phyloP scores from a whole-genome alignment of 371 early-diverging fungal species.

The Actinomortierella ambigua region DNA sequence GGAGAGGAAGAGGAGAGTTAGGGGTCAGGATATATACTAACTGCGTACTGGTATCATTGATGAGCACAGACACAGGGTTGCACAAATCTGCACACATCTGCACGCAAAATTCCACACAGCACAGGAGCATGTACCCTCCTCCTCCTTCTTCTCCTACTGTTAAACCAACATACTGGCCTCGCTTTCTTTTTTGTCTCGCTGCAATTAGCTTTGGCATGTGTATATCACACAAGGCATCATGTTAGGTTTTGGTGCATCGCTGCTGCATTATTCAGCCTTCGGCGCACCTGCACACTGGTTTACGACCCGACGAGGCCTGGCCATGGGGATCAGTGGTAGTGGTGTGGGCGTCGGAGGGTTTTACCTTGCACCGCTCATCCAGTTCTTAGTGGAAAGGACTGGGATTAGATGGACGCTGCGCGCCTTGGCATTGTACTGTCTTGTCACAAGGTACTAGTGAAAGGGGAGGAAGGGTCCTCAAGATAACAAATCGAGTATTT shows the following conservation, averaged over 20 bases:
- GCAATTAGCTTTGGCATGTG: constrained; percentile 61
- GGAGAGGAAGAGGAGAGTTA: too few relatives aligned
- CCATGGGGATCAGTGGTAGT: constrained; percentile 64
- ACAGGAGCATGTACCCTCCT: too few relatives aligned
- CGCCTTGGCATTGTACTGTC: constrained; percentile 39
- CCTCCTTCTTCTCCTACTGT: neutral
- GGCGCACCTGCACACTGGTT: constrained; percentile 63
- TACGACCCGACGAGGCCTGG: constrained; percentile 57
- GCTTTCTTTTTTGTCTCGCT: neutral
- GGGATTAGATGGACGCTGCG: constrained; percentile 37
- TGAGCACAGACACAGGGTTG: neutral
- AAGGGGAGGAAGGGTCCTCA: neutral
- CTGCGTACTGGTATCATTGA: constrained; percentile 28
- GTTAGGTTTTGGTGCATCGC: constrained; percentile 66
- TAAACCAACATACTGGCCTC: neutral
- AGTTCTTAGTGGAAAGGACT: constrained; percentile 19
- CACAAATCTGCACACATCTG: neutral
- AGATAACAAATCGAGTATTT: neutral
- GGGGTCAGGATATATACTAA: too few relatives aligned
- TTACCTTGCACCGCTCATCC: constrained; percentile 36
- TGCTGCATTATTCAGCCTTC: constrained; percentile 60
- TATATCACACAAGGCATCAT: constrained; percentile 72
- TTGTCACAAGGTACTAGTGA: constrained; percentile 23
- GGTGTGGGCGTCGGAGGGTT: constrained; percentile 71
- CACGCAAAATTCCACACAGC: neutral